Conservation (phyloP, 495 filamentous ascomycete genomes). For the Penicillium canescens region DNA sequence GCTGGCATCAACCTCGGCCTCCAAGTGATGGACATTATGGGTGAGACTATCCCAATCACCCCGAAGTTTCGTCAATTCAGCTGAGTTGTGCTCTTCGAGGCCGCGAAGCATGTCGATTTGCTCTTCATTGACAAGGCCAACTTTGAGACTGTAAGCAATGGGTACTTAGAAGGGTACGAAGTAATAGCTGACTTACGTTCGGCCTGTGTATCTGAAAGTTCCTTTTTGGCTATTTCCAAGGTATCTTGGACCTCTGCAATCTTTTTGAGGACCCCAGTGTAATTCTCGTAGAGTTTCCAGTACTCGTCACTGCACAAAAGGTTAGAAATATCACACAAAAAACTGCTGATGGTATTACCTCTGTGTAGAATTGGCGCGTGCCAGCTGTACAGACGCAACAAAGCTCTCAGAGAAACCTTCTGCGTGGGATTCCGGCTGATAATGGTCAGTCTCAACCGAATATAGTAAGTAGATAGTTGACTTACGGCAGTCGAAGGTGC, state of each 20-base stretch:
- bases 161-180: conserved; percentile 1
- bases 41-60: conserved; percentile 44
- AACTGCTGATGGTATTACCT: conserved; percentile 22
- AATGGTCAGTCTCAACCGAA: conserved; percentile 9
- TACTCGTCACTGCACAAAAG: conserved; percentile 40
- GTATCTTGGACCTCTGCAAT: conserved; percentile 43
- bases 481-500: conserved; percentile 28
- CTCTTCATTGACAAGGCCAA: conserved; percentile 47
- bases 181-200: conserved; percentile 36
- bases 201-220: conserved; percentile 38
- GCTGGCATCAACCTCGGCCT: conserved; percentile 43
- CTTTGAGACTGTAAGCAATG: conserved; percentile 34
- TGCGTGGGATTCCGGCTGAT: conserved; percentile 29
- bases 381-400: conserved; percentile 33
- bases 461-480: not conserved
- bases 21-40: conserved; percentile 40
- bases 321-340: conserved; percentile 18
- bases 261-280: conserved; percentile 40
- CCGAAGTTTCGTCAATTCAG: conserved; percentile 47
- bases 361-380: conserved; percentile 40
- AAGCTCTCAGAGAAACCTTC: conserved; percentile 42
- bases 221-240: conserved; percentile 35
- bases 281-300: conserved; percentile 48
- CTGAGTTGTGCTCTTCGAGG: conserved; percentile 45
- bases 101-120: conserved; percentile 49